These are phyloP conservation scores for Hypoxylon cercidicola DNA, from an alignment of 495 filamentous ascomycete species.

Conservation along the genomic window DNA sequence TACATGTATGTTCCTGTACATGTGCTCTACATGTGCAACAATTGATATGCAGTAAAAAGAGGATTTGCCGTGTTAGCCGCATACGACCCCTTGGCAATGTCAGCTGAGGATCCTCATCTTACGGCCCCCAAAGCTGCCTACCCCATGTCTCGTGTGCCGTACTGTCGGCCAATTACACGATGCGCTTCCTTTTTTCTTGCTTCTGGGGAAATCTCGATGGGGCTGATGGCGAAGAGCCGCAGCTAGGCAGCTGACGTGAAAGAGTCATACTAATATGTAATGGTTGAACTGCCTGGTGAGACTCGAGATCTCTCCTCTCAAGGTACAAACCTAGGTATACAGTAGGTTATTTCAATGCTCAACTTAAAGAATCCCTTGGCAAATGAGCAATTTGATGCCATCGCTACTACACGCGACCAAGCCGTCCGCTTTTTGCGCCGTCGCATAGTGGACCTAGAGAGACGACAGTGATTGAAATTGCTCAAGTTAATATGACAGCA, in stretches of 20 bases:
- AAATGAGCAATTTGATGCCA: background rate
- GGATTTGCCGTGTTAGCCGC: constrained; percentile 29
- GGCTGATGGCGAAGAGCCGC: constrained; percentile 39
- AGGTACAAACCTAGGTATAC: background rate
- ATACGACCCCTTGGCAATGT: constrained; percentile 8
- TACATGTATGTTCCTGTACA: background rate
- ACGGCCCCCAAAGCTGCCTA: constrained; percentile 34
- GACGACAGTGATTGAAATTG: background rate
- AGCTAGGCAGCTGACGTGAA: constrained; percentile 30
- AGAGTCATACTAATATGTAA: constrained; percentile 13
- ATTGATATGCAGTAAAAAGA: too few species aligned
- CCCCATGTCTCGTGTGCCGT: constrained; percentile 15
- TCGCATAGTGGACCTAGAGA: constrained; percentile 2
- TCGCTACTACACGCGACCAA: constrained; percentile 1
- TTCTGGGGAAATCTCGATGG: constrained; percentile 37
- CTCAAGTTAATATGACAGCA: constrained; percentile 8
- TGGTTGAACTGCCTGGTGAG: constrained; percentile 1
- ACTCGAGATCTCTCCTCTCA: background rate
- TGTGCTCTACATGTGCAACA: too few species aligned
- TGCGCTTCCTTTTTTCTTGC: background rate
- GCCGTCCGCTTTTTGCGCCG: constrained; percentile 11
- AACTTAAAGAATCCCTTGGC: background rate
- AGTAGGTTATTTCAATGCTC: background rate
- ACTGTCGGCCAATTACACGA: constrained; percentile 31
- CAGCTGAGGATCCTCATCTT: constrained; percentile 40